These are phyloP conservation scores for Tuber indicum DNA, from an alignment of 495 filamentous ascomycete genomes.

Conservation along the genomic window DNA sequence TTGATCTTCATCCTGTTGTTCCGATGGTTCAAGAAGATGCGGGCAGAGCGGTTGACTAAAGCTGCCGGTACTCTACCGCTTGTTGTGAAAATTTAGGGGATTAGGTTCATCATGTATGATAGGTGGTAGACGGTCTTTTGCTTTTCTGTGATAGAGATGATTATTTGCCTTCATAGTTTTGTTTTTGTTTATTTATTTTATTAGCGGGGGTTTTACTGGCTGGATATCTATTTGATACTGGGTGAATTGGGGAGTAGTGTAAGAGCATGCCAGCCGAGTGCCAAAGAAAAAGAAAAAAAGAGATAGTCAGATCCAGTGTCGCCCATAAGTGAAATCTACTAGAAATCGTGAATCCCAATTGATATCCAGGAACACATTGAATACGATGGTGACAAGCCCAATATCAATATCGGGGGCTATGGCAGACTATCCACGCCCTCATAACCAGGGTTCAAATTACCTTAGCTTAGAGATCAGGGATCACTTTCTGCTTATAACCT, in stretches of 20 bases:
- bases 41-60: conserved; percentile 59
- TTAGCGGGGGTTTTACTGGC: neutral
- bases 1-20: conserved; percentile 82
- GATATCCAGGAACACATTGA: neutral
- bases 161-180: neutral
- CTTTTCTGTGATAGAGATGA: neutral
- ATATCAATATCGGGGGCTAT: neutral
- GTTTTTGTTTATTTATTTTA: neutral
- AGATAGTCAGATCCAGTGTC: neutral
- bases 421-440: neutral
- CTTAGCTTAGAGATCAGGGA: neutral
- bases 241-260: neutral
- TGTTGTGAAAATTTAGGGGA: conserved; percentile 39
- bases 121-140: neutral
- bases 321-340: neutral
- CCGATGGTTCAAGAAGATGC: conserved; percentile 65
- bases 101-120: neutral
- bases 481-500: neutral
- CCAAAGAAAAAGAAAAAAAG: neutral
- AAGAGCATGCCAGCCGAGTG: neutral
- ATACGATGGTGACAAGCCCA: neutral
- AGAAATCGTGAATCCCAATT: neutral
- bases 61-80: conserved; percentile 47
- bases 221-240: neutral
- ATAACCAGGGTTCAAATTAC: neutral